These are phyloP conservation scores for Dactylellina parvicollis DNA, from an alignment of 2,329 filamentous ascomycete genomes.

Conservation along the genomic window DNA sequence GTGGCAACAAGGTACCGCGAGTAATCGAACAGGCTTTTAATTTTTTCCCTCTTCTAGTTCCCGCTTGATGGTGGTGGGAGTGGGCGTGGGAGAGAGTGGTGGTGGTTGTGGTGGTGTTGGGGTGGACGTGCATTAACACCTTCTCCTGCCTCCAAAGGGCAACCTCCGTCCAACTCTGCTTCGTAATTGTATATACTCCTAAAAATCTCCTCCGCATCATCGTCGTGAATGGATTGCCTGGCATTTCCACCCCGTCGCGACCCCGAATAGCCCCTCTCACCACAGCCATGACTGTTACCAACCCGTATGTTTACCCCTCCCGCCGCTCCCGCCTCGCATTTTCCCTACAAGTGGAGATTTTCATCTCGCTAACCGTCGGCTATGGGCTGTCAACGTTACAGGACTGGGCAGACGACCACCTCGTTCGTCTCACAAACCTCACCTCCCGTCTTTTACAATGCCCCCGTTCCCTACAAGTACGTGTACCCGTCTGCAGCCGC, in stretches of 20 bases:
- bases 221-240: slow-evolving; percentile 41
- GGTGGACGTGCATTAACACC: background rate
- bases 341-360: slow-evolving; percentile 25
- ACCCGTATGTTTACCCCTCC: slow-evolving; percentile 40
- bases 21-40: background rate
- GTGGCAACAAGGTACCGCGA: background rate
- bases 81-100: no score
- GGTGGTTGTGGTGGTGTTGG: background rate
- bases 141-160: background rate
- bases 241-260: slow-evolving; percentile 20
- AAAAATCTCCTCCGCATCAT: background rate
- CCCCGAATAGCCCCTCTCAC: slow-evolving; percentile 18
- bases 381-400: slow-evolving; percentile 16
- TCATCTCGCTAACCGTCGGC: slow-evolving; percentile 48
- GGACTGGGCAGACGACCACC: slow-evolving; percentile 41
- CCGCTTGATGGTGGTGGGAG: background rate
- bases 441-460: slow-evolving; percentile 45
- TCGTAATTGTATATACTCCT: slow-evolving; percentile 18
- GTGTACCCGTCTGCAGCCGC: background rate
- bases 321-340: slow-evolving; percentile 1
- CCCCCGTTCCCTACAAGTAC: slow-evolving; percentile 54
- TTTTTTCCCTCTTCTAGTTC: background rate
- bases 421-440: slow-evolving; percentile 51
- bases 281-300: slow-evolving; percentile 47
- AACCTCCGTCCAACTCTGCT: slow-evolving; percentile 8